These are phyloP conservation scores for Botrytis hyacinthi DNA, from an alignment of 2,329 filamentous ascomycete species.

Conservation along the genomic window DNA sequence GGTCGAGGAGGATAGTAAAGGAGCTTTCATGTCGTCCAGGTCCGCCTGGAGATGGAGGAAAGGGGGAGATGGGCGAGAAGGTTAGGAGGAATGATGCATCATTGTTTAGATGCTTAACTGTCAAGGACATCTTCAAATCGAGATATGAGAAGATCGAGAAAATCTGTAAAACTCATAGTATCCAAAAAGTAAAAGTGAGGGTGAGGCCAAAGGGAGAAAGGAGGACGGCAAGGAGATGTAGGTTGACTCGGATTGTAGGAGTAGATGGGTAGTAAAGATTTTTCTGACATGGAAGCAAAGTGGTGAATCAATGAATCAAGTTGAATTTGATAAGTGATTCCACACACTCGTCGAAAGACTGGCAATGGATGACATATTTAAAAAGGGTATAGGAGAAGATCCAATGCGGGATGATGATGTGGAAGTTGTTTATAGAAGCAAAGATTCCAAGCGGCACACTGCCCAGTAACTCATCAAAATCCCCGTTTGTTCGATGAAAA, in stretches of 20 bases:
- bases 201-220: constrained; percentile 3
- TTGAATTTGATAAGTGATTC: neutral
- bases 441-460: neutral
- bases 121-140: constrained; percentile 54
- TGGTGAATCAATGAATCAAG: constrained; percentile 6
- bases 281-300: constrained; percentile 16
- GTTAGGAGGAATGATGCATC: constrained; percentile 65
- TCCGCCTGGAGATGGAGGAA: constrained; percentile 35
- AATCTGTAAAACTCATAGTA: constrained; percentile 23
- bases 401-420: constrained; percentile 4
- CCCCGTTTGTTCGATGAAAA: constrained; percentile 7
- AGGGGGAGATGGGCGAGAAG: constrained; percentile 47
- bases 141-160: constrained; percentile 25
- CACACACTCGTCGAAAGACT: neutral
- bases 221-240: neutral
- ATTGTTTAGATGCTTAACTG: constrained; percentile 61
- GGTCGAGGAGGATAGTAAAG: constrained; percentile 69
- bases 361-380: neutral
- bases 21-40: constrained; percentile 44
- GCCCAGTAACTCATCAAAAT: neutral
- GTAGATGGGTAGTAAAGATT: constrained; percentile 11
- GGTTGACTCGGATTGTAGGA: neutral
- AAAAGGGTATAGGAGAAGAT: neutral
- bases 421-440: neutral
- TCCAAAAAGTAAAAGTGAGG: neutral